A percentile compares a stretch with the other conserved stretches of the same genome.
phyloP scores from a whole-genome alignment of 2,329 filamentous ascomycete genomes.

The Curvularia eragrostidis region DNA sequence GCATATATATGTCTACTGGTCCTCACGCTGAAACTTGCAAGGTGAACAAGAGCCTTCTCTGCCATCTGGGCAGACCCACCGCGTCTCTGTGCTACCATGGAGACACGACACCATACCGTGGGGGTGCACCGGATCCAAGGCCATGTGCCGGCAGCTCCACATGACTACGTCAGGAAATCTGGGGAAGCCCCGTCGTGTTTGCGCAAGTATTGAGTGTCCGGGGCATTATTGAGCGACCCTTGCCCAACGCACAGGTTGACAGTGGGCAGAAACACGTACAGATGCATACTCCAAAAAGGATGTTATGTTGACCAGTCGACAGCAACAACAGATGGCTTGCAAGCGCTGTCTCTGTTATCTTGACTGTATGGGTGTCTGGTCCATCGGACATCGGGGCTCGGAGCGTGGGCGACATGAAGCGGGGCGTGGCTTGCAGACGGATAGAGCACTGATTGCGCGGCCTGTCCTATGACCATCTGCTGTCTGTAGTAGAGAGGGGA shows the following conservation, averaged over 20 bases:
- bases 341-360: slow-evolving; percentile 8
- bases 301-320: not conserved
- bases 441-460: slow-evolving; percentile 5
- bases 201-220: slow-evolving; percentile 15
- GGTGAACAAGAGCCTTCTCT: not conserved
- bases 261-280: not conserved
- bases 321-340: not conserved
- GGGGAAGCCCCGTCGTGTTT: slow-evolving; percentile 20
- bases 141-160: slow-evolving; percentile 9
- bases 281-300: not conserved
- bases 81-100: not conserved
- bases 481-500: not conserved
- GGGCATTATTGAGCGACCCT: not conserved
- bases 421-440: slow-evolving; percentile 9
- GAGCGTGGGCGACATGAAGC: slow-evolving; percentile 16
- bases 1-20: slow-evolving; percentile 67
- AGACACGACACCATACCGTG: not conserved
- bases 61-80: not conserved
- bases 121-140: not conserved
- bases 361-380: slow-evolving; percentile 1
- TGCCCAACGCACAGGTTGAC: not conserved
- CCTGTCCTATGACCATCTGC: not conserved
- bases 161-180: slow-evolving; percentile 10
- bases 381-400: slow-evolving; percentile 18
- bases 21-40: slow-evolving; percentile 61